phyloP scores from a whole-genome alignment of 2,329 filamentous ascomycete species.

The Phyllosticta citrichinensis region DNA sequence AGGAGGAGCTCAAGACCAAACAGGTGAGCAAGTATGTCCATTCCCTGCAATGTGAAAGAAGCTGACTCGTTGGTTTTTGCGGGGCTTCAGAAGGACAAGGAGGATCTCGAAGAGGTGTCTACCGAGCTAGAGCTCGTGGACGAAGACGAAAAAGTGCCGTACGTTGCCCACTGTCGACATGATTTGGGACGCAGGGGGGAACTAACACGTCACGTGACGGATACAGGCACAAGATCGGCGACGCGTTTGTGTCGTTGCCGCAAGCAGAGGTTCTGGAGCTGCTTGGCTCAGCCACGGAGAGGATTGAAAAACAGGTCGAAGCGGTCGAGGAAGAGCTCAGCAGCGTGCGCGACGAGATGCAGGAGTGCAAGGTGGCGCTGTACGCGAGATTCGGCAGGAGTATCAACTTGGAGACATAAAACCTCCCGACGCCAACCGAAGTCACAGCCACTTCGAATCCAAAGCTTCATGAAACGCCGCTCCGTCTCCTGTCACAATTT shows the following conservation, averaged over 20 bases:
- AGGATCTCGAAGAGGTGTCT: constrained; percentile 88
- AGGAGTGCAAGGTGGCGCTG: constrained; percentile 76
- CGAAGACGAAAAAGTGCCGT: constrained; percentile 90
- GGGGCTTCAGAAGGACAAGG: constrained; percentile 76
- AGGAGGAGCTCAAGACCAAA: constrained; percentile 73
- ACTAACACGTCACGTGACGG: constrained; percentile 4
- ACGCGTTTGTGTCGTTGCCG: constrained; percentile 83
- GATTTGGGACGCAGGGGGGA: background rate
- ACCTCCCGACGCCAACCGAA: background rate
- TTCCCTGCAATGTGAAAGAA: background rate
- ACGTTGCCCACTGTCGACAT: constrained; percentile 28
- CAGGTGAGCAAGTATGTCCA: constrained; percentile 45
- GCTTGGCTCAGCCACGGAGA: constrained; percentile 59
- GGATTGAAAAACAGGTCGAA: constrained; percentile 67
- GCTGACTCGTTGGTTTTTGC: background rate
- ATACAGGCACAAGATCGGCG: constrained; percentile 85
- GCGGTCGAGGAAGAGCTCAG: constrained; percentile 67
- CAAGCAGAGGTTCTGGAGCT: constrained; percentile 80
- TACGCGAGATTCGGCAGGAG: constrained; percentile 93
- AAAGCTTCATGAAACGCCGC: background rate
- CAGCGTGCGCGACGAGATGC: constrained; percentile 75
- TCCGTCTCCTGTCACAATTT: background rate
- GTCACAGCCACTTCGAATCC: background rate
- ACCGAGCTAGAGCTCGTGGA: constrained; percentile 89
- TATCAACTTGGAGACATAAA: constrained; percentile 87